phyloP scores from a whole-genome alignment of 805 yeast species.

The Cyberlindnera lachancei region DNA sequence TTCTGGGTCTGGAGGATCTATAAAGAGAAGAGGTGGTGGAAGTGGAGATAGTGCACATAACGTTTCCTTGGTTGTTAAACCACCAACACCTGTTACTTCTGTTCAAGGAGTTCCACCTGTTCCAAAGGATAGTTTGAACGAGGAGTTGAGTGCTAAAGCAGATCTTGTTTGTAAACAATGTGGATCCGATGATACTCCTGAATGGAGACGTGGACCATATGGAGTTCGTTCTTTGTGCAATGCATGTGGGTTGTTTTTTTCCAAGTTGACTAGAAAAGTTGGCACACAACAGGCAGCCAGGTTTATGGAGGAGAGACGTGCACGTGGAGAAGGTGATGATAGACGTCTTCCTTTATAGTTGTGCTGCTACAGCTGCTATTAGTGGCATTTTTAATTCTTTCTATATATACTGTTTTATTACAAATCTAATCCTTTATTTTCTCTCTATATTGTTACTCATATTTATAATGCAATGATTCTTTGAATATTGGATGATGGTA shows the following conservation, averaged over 20 bases:
- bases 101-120: background rate
- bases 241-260: conserved; percentile 81
- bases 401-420: no score
- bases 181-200: conserved; percentile 71
- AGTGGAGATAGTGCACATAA: no score
- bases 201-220: conserved; percentile 88
- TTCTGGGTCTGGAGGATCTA: background rate
- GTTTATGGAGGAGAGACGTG: conserved; percentile 19
- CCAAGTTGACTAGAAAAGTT: conserved; percentile 47
- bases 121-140: conserved; percentile 12
- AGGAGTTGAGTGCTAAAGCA: conserved; percentile 10
- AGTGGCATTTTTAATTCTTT: no score
- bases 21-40: conserved; percentile 1
- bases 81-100: conserved; percentile 12
- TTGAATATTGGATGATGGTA: no score
- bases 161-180: conserved; percentile 54
- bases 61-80: conserved; percentile 15
- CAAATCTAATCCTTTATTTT: no score
- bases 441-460: no score
- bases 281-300: conserved; percentile 28
- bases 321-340: conserved; percentile 21
- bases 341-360: conserved; percentile 20
- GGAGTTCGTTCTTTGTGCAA: conserved; percentile 81
- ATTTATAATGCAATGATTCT: no score
- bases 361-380: no score